Conservation (phyloP, 306 rosid genomes). For the Fragaria nilgerrensis region DNA sequence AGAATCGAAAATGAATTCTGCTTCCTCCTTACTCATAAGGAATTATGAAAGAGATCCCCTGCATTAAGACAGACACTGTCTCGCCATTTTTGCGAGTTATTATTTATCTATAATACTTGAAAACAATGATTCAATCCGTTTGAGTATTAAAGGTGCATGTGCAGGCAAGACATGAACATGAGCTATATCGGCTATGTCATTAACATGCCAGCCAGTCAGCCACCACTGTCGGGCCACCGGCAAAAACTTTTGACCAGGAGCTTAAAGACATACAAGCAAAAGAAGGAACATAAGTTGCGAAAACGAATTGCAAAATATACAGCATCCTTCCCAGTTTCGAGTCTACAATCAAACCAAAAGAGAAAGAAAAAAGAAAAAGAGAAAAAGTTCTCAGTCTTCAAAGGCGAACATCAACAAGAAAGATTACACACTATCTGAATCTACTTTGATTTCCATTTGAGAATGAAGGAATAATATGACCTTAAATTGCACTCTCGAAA, state of each 20-base stretch:
- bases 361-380: neutral
- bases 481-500: neutral
- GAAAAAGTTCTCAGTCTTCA: neutral
- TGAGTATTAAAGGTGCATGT: conserved; percentile 1
- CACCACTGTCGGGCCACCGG: conserved; percentile 11
- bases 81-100: neutral
- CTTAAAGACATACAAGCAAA: neutral
- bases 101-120: neutral
- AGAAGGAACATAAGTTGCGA: neutral
- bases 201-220: conserved; percentile 9
- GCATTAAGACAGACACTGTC: neutral
- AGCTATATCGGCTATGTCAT: neutral
- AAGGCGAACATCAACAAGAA: neutral
- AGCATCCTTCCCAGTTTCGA: neutral
- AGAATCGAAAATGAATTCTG: neutral
- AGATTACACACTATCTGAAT: conserved; percentile 14
- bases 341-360: neutral
- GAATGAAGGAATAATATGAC: conserved; percentile 17
- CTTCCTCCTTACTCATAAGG: neutral
- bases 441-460: conserved; percentile 8
- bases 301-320: neutral
- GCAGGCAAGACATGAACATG: conserved; percentile 6
- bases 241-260: neutral
- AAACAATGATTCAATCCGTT: neutral
- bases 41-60: neutral